Percentiles rank a stretch among this genome's conserved stretches.
phyloP scores from a whole-genome alignment of 2,329 filamentous ascomycete genomes.

The Aspergillus uvarum region DNA sequence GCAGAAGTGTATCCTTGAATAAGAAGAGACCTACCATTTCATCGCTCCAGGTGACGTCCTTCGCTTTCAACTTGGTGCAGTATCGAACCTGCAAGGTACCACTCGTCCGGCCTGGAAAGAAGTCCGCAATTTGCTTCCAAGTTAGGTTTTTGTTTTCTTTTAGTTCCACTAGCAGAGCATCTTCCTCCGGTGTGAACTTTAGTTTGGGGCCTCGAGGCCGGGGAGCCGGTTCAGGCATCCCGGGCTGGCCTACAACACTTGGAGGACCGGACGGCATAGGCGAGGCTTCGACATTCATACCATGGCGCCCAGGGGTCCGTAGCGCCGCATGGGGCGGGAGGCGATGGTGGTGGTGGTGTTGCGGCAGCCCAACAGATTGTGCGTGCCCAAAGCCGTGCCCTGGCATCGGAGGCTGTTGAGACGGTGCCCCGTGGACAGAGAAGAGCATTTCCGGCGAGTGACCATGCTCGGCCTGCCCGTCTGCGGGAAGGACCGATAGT shows the following conservation, averaged over 20 bases:
- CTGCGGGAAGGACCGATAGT: constrained; percentile 35
- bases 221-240: constrained; percentile 81
- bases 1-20: not conserved
- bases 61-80: constrained; percentile 91
- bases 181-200: constrained; percentile 91
- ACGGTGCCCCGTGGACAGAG: constrained; percentile 33
- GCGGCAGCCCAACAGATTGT: constrained; percentile 46
- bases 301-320: constrained; percentile 64
- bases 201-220: constrained; percentile 83
- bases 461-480: constrained; percentile 29
- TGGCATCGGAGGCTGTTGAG: constrained; percentile 30
- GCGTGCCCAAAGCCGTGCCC: constrained; percentile 40
- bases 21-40: constrained; percentile 66
- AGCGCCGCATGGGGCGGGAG: constrained; percentile 72
- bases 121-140: constrained; percentile 97
- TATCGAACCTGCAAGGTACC: constrained; percentile 92
- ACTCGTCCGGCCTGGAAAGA: constrained; percentile 86
- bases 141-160: constrained; percentile 94
- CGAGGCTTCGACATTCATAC: constrained; percentile 48
- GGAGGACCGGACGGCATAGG: constrained; percentile 62
- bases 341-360: constrained; percentile 77
- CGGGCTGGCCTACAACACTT: constrained; percentile 81
- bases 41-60: constrained; percentile 89
- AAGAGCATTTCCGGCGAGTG: constrained; percentile 39
- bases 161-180: constrained; percentile 80